These are phyloP conservation scores for Monosporascus ibericus DNA, from an alignment of 2,329 filamentous ascomycete species.

Conservation along the genomic window DNA sequence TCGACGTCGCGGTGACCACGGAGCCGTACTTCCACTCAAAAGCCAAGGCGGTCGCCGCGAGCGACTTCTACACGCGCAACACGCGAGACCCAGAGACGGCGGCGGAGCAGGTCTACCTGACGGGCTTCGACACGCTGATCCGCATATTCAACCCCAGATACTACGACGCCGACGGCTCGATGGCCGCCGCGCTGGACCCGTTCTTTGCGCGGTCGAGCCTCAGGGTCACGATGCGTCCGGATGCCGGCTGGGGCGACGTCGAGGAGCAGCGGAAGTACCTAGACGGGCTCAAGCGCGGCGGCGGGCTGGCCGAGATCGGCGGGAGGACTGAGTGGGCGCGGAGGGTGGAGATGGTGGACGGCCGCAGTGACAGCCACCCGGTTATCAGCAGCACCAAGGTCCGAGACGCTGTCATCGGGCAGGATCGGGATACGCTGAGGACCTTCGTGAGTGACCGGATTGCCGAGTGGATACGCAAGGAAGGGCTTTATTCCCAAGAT, in stretches of 20 bases:
- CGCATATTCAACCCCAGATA: slow-evolving; percentile 70
- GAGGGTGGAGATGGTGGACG: slow-evolving; percentile 55
- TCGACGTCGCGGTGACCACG: slow-evolving; percentile 66
- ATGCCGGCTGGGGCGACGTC: slow-evolving; percentile 52
- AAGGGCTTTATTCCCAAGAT: slow-evolving; percentile 44
- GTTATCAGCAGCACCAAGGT: slow-evolving; percentile 57
- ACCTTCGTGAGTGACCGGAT: slow-evolving; percentile 53
- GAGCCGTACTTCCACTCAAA: slow-evolving; percentile 72
- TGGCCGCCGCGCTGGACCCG: slow-evolving; percentile 50
- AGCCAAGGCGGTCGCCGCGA: slow-evolving; percentile 47
- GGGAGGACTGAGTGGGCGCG: slow-evolving; percentile 52
- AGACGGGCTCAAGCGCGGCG: slow-evolving; percentile 36
- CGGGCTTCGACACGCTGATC: slow-evolving; percentile 71
- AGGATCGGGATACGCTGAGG: slow-evolving; percentile 41
- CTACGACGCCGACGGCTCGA: slow-evolving; percentile 39
- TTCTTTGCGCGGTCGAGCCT: slow-evolving; percentile 60
- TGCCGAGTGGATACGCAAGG: slow-evolving; percentile 48
- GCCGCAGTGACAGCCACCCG: slow-evolving; percentile 32
- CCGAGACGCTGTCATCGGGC: slow-evolving; percentile 45
- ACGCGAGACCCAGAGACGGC: not conserved
- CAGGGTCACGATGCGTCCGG: slow-evolving; percentile 57
- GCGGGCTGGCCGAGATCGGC: slow-evolving; percentile 43
- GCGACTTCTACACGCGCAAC: slow-evolving; percentile 33
- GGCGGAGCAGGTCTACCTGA: slow-evolving; percentile 58
- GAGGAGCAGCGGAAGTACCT: slow-evolving; percentile 51